Base-by-base conservation (phyloP, 441 rosid genomes). In the Brassica hybrid region DNA sequence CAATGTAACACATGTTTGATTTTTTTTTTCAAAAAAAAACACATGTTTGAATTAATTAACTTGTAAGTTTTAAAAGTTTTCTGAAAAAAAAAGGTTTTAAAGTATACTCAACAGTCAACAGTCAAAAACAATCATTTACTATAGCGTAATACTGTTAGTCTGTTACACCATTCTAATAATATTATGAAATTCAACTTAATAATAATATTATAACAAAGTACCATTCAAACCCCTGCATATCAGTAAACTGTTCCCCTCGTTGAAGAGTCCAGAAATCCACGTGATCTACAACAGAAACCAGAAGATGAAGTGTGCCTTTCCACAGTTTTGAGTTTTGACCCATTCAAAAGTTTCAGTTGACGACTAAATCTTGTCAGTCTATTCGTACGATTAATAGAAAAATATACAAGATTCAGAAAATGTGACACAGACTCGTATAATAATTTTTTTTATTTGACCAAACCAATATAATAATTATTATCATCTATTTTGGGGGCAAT, bases 301-400 rank as follows among this genome's bases (percentile, higher is more conserved):
- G 61, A 71, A 65, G 67, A 59, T 71, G 76, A 72, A 72, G 9
- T 72, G 76, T 66, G 76, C 23, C 68, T 78, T 64, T 78, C 73
- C 76, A 72, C 76, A 65, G 73, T 77, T 45, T 27, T 62, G 67
- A 70, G 63, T 57, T 58, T 67, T 67, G 74, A 78, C 77, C 62
- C 32, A 65, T 62, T 17, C 32, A 65, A 64, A 34, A 43, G 59
- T 25, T 58, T 14, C 12, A 50, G 36, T 72, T 36, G 67, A 34
- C 17, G 32, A 66, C 63, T 73, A 62, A 52, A 34, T 68, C 21
- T 73, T 61, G 69, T 67, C 72, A 73, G 73, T 59, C 76, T 48
- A n/a, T 77, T 71, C 67, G 72, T 65, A 71, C 67, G 54, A 21
- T 12, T 43, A 25, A 6, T 11, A 41, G 3, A 17, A 5, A 14